phyloP scores from a whole-genome alignment of 306 rosid species.

The Acacia melanoxylon region DNA sequence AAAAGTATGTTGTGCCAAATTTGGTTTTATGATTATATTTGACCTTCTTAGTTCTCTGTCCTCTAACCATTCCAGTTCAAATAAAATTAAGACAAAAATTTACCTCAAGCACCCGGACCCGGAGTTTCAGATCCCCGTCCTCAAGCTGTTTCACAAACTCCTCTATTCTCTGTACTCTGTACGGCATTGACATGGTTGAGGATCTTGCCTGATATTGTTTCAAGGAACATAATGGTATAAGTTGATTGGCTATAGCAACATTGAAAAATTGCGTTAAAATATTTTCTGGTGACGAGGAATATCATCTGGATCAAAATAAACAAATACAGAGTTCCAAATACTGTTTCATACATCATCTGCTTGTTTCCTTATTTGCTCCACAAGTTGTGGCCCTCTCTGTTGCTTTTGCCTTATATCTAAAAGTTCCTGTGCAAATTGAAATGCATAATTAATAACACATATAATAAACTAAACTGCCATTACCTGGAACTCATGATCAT shows the following conservation, averaged over 20 bases:
- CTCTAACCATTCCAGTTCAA: neutral
- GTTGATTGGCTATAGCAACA: constrained; percentile 1
- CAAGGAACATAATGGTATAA: constrained; percentile 11
- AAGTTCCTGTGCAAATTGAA: constrained; percentile 63
- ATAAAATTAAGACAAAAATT: neutral
- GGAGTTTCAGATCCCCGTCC: constrained; percentile 83
- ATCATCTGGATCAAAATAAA: constrained; percentile 21
- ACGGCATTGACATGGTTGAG: constrained; percentile 92
- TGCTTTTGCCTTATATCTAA: constrained; percentile 73
- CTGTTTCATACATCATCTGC: constrained; percentile 68
- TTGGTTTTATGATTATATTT: neutral
- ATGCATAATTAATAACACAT: neutral
- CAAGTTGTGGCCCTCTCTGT: constrained; percentile 62
- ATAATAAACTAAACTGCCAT: neutral
- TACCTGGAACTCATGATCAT: neutral
- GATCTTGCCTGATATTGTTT: constrained; percentile 66
- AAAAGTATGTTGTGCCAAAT: neutral
- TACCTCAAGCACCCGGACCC: constrained; percentile 96
- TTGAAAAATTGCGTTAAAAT: neutral
- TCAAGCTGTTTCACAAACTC: constrained; percentile 89
- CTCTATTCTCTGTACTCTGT: constrained; percentile 87
- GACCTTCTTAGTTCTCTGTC: neutral
- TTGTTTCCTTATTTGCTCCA: constrained; percentile 81
- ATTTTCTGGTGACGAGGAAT: neutral
- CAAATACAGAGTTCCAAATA: constrained; percentile 5